phyloP scores from a whole-genome alignment of 208 protist species.

The Trypanosoma lewisi region DNA sequence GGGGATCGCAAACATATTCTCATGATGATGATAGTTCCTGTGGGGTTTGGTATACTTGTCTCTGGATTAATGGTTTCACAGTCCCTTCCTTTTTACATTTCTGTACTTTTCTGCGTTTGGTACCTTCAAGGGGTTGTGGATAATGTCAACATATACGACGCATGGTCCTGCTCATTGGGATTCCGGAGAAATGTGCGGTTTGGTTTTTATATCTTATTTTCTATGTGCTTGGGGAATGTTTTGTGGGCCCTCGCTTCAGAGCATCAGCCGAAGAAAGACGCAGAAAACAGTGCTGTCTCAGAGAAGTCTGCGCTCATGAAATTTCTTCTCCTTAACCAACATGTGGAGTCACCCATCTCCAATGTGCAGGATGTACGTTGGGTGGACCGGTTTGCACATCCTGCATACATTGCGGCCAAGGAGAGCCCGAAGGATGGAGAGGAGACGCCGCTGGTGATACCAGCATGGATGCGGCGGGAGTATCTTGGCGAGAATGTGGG shows the following conservation, averaged over 20 bases:
- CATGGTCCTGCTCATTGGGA: conserved; percentile 66
- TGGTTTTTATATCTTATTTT: conserved; percentile 60
- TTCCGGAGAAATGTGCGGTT: conserved; percentile 72
- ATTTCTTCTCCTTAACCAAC: conserved; percentile 61
- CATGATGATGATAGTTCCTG: conserved; percentile 49
- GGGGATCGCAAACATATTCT: conserved; percentile 82
- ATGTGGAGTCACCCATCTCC: conserved; percentile 26
- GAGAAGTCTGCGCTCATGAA: conserved; percentile 36
- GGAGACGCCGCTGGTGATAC: conserved; percentile 49
- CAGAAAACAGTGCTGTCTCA: conserved; percentile 29
- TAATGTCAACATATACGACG: conserved; percentile 86
- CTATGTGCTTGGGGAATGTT: conserved; percentile 75
- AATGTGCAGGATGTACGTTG: conserved; percentile 56
- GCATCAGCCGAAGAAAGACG: conserved; percentile 66
- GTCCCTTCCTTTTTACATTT: conserved; percentile 71
- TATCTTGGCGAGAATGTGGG: conserved; percentile 77
- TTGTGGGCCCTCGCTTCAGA: conserved; percentile 72
- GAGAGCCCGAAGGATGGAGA: conserved; percentile 31
- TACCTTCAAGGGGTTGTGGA: conserved; percentile 74
- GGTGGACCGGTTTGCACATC: conserved; percentile 74
- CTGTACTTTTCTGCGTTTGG: conserved; percentile 54
- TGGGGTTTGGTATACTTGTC: conserved; percentile 44
- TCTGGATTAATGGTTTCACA: conserved; percentile 69
- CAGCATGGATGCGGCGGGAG: conserved; percentile 87
- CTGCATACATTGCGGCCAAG: conserved; percentile 68